These are phyloP conservation scores for Castanea crenata DNA, from an alignment of 306 rosid species.

Conservation along the genomic window DNA sequence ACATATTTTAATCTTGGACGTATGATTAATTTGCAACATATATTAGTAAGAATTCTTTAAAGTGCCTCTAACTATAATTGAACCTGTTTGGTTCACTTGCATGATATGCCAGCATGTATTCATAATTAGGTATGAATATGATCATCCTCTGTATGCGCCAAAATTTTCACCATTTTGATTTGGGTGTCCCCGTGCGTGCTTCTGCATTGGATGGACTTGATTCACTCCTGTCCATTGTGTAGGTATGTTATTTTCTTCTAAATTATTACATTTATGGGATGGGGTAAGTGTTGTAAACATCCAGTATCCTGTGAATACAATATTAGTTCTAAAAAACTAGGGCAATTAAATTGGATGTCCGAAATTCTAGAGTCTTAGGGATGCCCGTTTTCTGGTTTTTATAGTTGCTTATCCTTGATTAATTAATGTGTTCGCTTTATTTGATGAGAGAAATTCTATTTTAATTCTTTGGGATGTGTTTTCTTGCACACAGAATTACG, in stretches of 20 bases:
- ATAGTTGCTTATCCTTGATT: neutral
- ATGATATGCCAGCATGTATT: neutral
- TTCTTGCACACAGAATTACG: neutral
- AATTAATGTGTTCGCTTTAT: neutral
- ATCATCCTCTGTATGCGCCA: neutral
- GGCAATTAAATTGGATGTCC: neutral
- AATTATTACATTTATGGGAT: neutral
- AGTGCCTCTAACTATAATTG: neutral
- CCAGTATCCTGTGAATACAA: neutral
- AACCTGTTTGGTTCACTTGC: neutral
- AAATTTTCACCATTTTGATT: no score
- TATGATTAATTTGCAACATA: neutral
- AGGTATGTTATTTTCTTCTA: slow-evolving; percentile 39
- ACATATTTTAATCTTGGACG: neutral
- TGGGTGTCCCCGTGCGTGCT: slow-evolving; percentile 87
- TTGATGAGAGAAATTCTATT: neutral
- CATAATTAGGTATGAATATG: neutral
- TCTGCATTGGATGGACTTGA: slow-evolving; percentile 78
- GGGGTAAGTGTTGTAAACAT: neutral
- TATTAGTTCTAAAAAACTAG: neutral
- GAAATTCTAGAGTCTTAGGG: neutral
- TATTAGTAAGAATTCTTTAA: neutral
- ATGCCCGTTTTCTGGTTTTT: neutral
- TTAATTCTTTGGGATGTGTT: neutral
- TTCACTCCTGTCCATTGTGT: slow-evolving; percentile 84